Evolutionary conservation across 768 basidiomycete genomes (phyloP).

Genomic region (Serendipita vermifera): DNA sequence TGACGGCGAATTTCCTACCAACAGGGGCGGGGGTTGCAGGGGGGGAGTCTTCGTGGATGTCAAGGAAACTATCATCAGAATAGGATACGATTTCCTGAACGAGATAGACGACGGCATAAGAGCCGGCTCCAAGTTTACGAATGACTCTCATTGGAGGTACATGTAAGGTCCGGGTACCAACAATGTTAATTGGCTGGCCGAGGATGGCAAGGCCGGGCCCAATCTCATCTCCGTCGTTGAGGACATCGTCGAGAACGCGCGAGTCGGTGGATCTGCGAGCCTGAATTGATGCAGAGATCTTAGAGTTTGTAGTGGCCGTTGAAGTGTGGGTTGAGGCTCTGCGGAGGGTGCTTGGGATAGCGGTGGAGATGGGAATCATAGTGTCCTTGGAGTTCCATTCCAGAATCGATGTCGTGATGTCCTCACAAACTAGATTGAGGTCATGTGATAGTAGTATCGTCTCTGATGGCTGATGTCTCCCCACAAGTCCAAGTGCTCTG

Average conservation of each 20-base stretch:
- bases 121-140: constrained; percentile 72
- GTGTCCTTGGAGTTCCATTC: too few species aligned
- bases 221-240: constrained; percentile 6
- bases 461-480: too few species aligned
- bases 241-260: constrained; percentile 1
- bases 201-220: constrained; percentile 2
- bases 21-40: constrained; percentile 28
- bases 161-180: not conserved
- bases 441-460: too few species aligned
- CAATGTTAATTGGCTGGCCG: not conserved
- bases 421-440: too few species aligned
- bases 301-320: not conserved
- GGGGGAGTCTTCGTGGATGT: constrained; percentile 15
- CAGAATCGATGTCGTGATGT: too few species aligned
- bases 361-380: not conserved
- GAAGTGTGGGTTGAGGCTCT: constrained; percentile 1
- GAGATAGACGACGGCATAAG: constrained; percentile 89
- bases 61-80: constrained; percentile 9
- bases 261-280: constrained; percentile 1
- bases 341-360: not conserved
- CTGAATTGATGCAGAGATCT: not conserved
- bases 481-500: too few species aligned
- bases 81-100: constrained; percentile 50
- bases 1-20: constrained; percentile 84
- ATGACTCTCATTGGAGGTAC: constrained; percentile 37